These are phyloP conservation scores for Epicoccum sorghinum DNA, from an alignment of 2,329 filamentous ascomycete genomes.

Conservation along the genomic window DNA sequence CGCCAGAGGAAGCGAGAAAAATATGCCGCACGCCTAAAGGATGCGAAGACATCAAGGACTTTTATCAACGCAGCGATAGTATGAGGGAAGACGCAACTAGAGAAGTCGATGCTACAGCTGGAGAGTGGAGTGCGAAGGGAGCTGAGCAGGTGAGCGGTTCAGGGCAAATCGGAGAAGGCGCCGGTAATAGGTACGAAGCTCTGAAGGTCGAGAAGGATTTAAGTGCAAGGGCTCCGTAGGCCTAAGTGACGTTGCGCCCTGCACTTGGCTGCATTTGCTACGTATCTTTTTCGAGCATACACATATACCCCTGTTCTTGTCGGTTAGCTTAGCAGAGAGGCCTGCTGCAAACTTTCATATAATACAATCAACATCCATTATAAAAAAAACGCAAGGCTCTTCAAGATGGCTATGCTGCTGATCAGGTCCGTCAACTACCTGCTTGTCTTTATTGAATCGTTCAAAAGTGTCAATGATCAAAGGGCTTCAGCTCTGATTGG, in stretches of 20 bases:
- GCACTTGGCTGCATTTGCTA: neutral
- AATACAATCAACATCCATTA: too few relatives aligned
- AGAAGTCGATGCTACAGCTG: conserved; percentile 35
- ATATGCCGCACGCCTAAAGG: conserved; percentile 68
- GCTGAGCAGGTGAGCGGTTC: conserved; percentile 29
- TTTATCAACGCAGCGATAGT: conserved; percentile 27
- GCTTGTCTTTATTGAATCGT: too few relatives aligned
- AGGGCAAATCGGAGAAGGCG: conserved; percentile 24
- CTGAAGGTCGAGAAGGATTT: conserved; percentile 18
- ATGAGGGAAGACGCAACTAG: conserved; percentile 26
- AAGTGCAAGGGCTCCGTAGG: neutral
- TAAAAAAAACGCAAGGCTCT: too few relatives aligned
- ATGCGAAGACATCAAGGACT: conserved; percentile 58
- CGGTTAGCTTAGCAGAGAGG: too few relatives aligned
- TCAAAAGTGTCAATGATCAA: too few relatives aligned
- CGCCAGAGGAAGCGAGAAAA: conserved; percentile 60
- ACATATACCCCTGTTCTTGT: conserved; percentile 6
- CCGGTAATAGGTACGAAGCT: conserved; percentile 32
- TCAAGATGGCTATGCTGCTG: too few relatives aligned
- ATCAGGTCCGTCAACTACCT: too few relatives aligned
- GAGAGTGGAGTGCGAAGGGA: conserved; percentile 41
- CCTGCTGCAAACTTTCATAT: too few relatives aligned
- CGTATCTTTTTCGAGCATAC: conserved; percentile 5
- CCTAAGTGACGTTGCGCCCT: neutral
- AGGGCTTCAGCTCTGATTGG: too few relatives aligned